Conservation (phyloP, 805 yeast species). For the Millerago galiae region DNA sequence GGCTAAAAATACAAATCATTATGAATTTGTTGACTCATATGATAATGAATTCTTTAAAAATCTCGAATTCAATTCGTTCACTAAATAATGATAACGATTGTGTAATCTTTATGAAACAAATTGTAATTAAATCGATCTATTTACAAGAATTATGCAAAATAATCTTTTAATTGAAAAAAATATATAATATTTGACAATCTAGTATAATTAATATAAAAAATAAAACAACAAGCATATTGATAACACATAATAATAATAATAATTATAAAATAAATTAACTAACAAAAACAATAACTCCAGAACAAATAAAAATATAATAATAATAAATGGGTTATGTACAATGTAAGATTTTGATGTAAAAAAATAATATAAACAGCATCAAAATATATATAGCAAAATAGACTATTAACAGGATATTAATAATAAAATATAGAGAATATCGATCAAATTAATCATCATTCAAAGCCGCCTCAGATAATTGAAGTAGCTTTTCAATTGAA, state of each 20-base stretch:
- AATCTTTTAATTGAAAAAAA: not conserved
- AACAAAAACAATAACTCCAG: not conserved
- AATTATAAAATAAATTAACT: not conserved
- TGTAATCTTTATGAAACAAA: not conserved
- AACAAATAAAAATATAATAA: not conserved
- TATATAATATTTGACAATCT: too few relatives aligned
- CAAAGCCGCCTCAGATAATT: constrained; percentile 22
- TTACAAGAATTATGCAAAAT: not conserved
- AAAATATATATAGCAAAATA: not conserved
- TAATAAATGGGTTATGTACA: constrained; percentile 1
- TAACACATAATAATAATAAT: not conserved
- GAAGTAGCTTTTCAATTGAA: constrained; percentile 56
- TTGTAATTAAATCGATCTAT: too few relatives aligned
- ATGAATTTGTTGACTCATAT: constrained; percentile 17
- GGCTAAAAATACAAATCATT: constrained; percentile 14
- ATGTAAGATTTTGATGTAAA: not conserved
- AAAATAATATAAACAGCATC: not conserved
- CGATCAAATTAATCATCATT: constrained; percentile 14
- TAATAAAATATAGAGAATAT: not conserved
- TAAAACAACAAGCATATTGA: not conserved
- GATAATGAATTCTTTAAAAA: constrained; percentile 22
- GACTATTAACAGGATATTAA: not conserved
- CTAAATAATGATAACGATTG: constrained; percentile 12
- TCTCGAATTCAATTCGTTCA: constrained; percentile 23
- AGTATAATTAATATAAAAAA: not conserved